Evolutionary conservation across 1,284 basidiomycete species (phyloP).

Genomic region (Neolentinus lepideus): DNA sequence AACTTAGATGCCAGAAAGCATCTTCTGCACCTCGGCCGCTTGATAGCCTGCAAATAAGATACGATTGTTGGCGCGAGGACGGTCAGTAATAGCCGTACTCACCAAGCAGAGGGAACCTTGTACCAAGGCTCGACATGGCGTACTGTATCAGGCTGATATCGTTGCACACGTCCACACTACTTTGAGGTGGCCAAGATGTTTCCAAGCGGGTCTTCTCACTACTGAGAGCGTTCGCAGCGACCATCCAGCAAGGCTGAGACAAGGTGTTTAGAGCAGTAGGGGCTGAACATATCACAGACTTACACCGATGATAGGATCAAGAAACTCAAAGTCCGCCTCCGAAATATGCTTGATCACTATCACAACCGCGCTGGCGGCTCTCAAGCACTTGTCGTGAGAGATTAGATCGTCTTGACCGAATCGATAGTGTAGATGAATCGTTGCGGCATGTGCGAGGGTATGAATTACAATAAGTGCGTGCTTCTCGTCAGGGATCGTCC

Average conservation of each 20-base stretch:
- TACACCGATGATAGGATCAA: conserved; percentile 71
- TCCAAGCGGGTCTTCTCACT: conserved; percentile 54
- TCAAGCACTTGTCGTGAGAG: conserved; percentile 58
- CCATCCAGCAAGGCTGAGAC: conserved; percentile 61
- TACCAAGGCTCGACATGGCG: conserved; percentile 53
- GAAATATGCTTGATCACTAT: conserved; percentile 52
- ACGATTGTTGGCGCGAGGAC: not conserved
- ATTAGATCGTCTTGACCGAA: conserved; percentile 52
- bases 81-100: conserved; percentile 14
- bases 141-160: conserved; percentile 55
- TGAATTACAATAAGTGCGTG: conserved; percentile 53
- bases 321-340: conserved; percentile 57
- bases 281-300: conserved; percentile 18
- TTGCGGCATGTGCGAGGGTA: conserved; percentile 59
- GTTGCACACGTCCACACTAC: conserved; percentile 46
- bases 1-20: conserved; percentile 1
- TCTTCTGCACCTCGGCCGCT: not conserved
- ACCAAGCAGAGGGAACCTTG: conserved; percentile 55
- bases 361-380: conserved; percentile 50
- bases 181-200: conserved; percentile 50
- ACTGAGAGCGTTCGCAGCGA: conserved; percentile 55
- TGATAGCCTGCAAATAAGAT: not conserved
- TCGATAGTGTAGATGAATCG: conserved; percentile 56
- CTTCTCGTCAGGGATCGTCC: conserved; percentile 49
- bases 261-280: conserved; percentile 7